Conservation (phyloP, 78 protist species). For the Dictyostelium citrinum region DNA sequence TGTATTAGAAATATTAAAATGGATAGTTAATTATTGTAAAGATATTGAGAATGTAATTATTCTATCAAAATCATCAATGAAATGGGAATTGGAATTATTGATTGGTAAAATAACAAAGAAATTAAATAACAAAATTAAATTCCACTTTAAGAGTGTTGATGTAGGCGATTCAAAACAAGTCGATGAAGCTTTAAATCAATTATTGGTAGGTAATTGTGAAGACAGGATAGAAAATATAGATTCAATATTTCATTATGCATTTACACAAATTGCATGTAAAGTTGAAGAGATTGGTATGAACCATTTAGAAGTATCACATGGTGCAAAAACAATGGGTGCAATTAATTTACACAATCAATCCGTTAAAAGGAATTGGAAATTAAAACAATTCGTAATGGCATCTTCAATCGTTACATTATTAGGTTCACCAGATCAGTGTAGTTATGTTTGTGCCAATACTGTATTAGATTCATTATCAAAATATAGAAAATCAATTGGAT, state of each 20-base stretch:
- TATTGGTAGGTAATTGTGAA: no score
- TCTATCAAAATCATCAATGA: no score
- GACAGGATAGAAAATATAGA: background rate
- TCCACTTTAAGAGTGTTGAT: no score
- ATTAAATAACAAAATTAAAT: no score
- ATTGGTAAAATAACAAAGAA: no score
- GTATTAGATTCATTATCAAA: conserved; percentile 59
- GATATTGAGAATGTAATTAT: no score
- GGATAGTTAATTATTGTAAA: no score
- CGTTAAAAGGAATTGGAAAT: background rate
- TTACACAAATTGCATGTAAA: background rate
- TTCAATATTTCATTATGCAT: conserved; percentile 47
- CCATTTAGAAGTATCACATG: background rate
- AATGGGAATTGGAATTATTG: no score
- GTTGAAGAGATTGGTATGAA: background rate
- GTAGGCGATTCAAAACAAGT: no score
- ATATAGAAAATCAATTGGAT: conserved; percentile 46
- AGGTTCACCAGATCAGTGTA: conserved; percentile 54
- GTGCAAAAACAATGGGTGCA: conserved; percentile 80
- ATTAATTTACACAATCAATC: conserved; percentile 59
- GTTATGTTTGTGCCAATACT: conserved; percentile 79
- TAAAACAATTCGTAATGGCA: conserved; percentile 39
- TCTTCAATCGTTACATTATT: conserved; percentile 47
- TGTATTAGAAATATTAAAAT: no score
- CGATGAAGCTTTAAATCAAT: no score